Base-by-base conservation (phyloP, 208 protist species). In the Leishmania amazonensis region DNA sequence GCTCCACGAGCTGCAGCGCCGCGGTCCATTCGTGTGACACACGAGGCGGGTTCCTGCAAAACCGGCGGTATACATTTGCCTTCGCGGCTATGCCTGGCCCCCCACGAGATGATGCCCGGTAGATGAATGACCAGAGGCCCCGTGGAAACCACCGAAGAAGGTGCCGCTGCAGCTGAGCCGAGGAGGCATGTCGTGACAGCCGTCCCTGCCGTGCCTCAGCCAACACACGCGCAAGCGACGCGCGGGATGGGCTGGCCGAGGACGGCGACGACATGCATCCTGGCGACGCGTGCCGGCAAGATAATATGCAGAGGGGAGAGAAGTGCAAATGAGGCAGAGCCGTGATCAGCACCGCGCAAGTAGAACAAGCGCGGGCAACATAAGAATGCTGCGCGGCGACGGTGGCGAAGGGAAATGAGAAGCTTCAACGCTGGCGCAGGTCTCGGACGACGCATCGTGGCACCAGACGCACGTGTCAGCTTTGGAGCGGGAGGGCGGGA, bases 21-120 rank as follows among this genome's bases (percentile, higher is more conserved):
- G 76, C 77, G 31, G 49, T 31, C 81, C 81, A 85, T 54, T 57
- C 81, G 13, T 68, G 76, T 28, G 81, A 85, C 40, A 85, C 81
- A 15, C 24, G 70, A 17, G 70, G 81, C n/a, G 76, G 81, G 49
- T 80, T 3, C 71, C 57, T 70, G 68, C 70, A 78, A 31, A 81
- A 78, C 7, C 60, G 81, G 45, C 64, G 42, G 38, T 77, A 78
- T 11, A 35, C 57, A 67, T 62, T 64, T 28, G 47, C 13, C 70
- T 17, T 57, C 42, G 15, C n/a, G 7, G 64, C 62, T 15, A 51
- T 11, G 11, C 40, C 64, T 24, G 38, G 45, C 42, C 40, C 51
- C 24, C 19, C 53, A n/a, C 5, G 21, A 21, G 57, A n/a, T 3
- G 40, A n/a, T 1, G 24, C 40, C 13, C 42, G 51, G 58, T 84